Conservation (phyloP, 1,284 basidiomycete genomes). For the Irpex lacteus region DNA sequence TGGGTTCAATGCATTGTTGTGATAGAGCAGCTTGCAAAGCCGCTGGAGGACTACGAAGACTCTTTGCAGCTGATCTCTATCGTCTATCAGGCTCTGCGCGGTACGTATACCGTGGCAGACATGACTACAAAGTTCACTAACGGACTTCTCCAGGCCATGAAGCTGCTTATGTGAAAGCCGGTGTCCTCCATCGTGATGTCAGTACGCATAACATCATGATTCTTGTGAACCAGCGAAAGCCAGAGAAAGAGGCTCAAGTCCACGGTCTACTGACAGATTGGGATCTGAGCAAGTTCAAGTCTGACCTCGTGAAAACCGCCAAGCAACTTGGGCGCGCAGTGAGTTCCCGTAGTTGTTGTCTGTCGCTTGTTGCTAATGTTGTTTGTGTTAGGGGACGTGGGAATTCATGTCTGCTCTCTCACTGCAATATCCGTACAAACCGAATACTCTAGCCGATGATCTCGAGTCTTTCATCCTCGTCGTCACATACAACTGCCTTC, state of each 20-base stretch:
- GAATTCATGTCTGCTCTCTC: not conserved
- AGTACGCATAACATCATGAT: conserved; percentile 5
- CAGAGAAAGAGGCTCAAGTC: not conserved
- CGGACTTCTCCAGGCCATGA: not conserved
- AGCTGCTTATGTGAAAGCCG: not conserved
- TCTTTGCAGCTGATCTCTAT: not conserved
- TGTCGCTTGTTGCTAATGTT: not conserved
- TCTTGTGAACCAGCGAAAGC: not conserved
- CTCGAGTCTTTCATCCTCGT: not conserved
- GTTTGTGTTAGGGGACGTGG: not conserved
- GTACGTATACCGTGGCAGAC: not conserved
- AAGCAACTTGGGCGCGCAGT: not conserved
- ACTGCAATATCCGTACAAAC: not conserved
- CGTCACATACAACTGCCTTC: not conserved
- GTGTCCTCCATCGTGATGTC: conserved; percentile 6
- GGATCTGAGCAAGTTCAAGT: not conserved
- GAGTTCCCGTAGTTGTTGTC: not conserved
- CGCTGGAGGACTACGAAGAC: not conserved
- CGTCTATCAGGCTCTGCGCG: not conserved
- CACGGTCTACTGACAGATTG: not conserved
- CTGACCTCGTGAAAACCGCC: not conserved
- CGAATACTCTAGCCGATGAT: not conserved
- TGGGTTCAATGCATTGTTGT: not conserved
- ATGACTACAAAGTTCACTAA: not conserved
- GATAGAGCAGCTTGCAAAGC: not conserved